Conservation (phyloP, 345 rosid species). For the Passiflora organensis region DNA sequence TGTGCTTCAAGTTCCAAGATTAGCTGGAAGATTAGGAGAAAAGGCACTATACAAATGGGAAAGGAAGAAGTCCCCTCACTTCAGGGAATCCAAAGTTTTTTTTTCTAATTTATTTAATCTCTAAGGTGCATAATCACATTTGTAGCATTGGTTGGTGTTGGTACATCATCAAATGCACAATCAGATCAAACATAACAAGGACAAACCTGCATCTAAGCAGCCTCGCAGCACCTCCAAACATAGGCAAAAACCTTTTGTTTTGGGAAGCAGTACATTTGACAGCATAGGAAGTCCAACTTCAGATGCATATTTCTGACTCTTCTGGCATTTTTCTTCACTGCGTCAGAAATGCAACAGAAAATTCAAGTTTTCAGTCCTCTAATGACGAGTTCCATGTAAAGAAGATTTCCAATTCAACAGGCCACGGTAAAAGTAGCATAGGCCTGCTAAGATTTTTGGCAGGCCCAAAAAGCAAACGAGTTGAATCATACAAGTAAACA, state of each 20-base stretch:
- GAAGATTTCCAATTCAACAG: not conserved
- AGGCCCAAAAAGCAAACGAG: not conserved
- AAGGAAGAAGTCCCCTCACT: too few species aligned
- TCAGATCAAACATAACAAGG: not conserved
- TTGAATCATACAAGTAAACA: not conserved
- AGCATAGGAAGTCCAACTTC: constrained; percentile 69
- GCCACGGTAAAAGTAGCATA: too few species aligned
- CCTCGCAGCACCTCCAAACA: constrained; percentile 58
- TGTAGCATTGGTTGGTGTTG: not conserved
- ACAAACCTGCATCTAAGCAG: constrained; percentile 69
- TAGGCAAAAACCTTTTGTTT: constrained; percentile 60
- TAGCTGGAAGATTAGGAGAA: too few species aligned
- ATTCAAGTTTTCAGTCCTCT: not conserved
- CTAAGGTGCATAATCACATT: not conserved
- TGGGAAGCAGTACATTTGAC: constrained; percentile 66
- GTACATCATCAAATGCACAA: not conserved
- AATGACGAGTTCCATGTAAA: not conserved
- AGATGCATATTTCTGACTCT: constrained; percentile 58
- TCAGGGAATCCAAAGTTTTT: too few species aligned
- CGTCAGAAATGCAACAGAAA: constrained; percentile 15
- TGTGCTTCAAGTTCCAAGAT: too few species aligned
- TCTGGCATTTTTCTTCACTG: constrained; percentile 69
- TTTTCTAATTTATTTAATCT: not conserved
- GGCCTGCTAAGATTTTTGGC: not conserved
- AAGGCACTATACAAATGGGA: too few species aligned